Base-by-base conservation (phyloP, 257 asterid genomes). In the Jacaranda copaia region DNA sequence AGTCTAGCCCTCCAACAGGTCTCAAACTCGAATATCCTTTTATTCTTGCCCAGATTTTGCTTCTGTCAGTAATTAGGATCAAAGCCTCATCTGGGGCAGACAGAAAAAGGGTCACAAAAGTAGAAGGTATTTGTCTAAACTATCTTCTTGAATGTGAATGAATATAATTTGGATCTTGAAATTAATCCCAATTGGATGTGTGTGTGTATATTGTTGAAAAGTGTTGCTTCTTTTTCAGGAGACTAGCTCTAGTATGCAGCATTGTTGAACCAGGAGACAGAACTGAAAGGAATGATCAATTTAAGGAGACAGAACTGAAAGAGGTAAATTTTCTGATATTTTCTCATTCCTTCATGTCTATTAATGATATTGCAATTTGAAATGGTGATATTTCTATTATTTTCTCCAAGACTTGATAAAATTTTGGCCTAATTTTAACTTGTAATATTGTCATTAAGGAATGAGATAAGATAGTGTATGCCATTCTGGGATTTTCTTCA, bases 301-400 rank as follows among this genome's bases (percentile, higher is more conserved):
- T 25, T 25, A 25, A 25, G 32, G 96, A 87, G 71, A 80, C 98
- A 72, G 93, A 94, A 78, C 77, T 91, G 88, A 93, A 93, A 88
- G 99, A 93, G 99, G 99, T 96, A 61, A 79, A 56, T 51, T 55
- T 45, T 49, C 15, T 58, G 35, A 72, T 78, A 35, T 72, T 35
- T 70, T 70, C 51, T 63, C 62, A 18, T 70, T 18, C 60, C 53
- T 55, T 51, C 59, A 59, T 20, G 16, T 25, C 19, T 79, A 20
- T 80, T 57, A 16, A 49, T 12, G 72, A 39, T 64, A n/a, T 53
- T 62, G 53, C 84, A 60, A 42, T 77, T 46, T 71, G 60, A 62
- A 72, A 51, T 67, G 57, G 70, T 61, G 67, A 15, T 8, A 12
- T 19, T 62, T 39, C 53, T 73, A 68, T 42, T 78, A 32, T 75